A percentile compares a stretch with the other conserved stretches of the same genome.
Conservation (phyloP, 345 rosid genomes). For the Fremontodendron californicum region DNA sequence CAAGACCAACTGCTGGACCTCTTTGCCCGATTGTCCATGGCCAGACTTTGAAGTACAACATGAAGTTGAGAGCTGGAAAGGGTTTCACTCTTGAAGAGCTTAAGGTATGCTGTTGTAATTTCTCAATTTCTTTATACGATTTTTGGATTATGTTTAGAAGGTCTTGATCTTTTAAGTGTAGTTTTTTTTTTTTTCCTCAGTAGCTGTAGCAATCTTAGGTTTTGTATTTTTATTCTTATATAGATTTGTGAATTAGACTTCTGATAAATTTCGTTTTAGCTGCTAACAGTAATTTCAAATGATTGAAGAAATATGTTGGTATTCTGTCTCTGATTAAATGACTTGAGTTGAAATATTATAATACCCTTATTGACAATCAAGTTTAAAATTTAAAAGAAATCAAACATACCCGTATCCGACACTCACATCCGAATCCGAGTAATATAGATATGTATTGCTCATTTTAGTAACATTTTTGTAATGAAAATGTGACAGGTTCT, state of each 20-base stretch:
- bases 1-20: conserved; percentile 80
- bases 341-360: background rate
- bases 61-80: conserved; percentile 81
- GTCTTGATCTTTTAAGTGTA: background rate
- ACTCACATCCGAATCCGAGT: too few relatives aligned
- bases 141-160: background rate
- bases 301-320: background rate
- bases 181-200: too few relatives aligned
- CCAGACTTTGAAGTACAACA: conserved; percentile 84
- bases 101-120: conserved; percentile 40
- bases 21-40: conserved; percentile 82
- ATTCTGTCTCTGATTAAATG: background rate
- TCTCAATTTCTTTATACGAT: background rate
- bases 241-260: background rate
- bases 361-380: background rate
- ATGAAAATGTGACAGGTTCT: conserved; percentile 25
- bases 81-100: conserved; percentile 92
- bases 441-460: too few relatives aligned
- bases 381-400: too few relatives aligned
- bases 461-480: too few relatives aligned
- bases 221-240: background rate
- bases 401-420: too few relatives aligned
- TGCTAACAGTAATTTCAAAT: background rate
- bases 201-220: too few relatives aligned
- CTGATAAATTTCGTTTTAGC: background rate